These are phyloP conservation scores for Chlamydomonas incerta DNA, from an alignment of 139 green algal genomes.

Conservation along the genomic window DNA sequence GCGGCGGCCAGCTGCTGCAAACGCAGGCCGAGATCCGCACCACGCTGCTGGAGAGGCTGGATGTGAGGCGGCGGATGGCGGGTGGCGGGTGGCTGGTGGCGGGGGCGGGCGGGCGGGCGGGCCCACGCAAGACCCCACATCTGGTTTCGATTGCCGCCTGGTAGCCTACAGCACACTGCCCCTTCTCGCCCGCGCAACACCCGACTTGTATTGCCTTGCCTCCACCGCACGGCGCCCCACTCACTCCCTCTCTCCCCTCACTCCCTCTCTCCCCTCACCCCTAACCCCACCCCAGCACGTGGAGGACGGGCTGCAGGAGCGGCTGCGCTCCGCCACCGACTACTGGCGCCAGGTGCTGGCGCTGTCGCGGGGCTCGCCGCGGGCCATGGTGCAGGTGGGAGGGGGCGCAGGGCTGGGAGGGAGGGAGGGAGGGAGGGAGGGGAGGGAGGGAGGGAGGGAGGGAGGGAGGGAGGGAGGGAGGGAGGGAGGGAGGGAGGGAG, in stretches of 20 bases:
- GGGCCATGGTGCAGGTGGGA: conserved; percentile 11
- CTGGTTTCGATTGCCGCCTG: too few relatives aligned
- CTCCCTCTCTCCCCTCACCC: neutral
- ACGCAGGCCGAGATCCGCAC: conserved; percentile 4
- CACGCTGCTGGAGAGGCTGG: neutral
- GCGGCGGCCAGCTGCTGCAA: conserved; percentile 9
- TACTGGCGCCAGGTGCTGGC: conserved; percentile 41
- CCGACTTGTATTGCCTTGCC: too few relatives aligned
- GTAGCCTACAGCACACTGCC: too few relatives aligned
- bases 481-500: too few relatives aligned
- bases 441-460: neutral
- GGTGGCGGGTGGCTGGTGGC: neutral
- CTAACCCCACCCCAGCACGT: neutral
- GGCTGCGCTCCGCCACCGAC: conserved; percentile 9
- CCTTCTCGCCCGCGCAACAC: too few relatives aligned
- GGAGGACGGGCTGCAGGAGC: conserved; percentile 21
- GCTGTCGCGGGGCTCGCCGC: neutral
- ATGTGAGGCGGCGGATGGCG: neutral
- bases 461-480: too few relatives aligned
- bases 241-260: neutral
- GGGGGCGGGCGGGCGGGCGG: too few relatives aligned
- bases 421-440: neutral
- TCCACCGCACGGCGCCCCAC: neutral
- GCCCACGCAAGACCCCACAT: too few relatives aligned
- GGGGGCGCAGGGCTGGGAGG: neutral